Base-by-base conservation (phyloP, 106 monocot genomes). In the Dactylorhiza incarnata region DNA sequence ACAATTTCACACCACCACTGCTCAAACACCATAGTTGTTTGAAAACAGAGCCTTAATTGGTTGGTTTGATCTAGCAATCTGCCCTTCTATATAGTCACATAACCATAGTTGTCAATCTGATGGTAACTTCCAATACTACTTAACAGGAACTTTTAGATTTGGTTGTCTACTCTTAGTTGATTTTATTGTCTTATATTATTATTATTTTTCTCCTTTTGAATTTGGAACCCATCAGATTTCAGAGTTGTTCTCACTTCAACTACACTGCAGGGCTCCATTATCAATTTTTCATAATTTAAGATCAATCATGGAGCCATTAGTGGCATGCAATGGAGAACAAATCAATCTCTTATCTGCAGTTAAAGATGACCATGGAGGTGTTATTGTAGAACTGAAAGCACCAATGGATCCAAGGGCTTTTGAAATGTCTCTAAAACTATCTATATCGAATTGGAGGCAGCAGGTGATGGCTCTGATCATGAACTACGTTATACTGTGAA, bases 351-450 rank as follows among this genome's bases (percentile, higher is more conserved):
- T 95, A 67, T 19, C 67, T 63, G 88, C 83, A 47, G 77, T 83
- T 22, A 78, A 95, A 73, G 95, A 92, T 76, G 66, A 82, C 45
- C 80, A 92, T 83, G 89, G 86, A 77, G 95, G 95, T 55, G 84
- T 95, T 24, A 86, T 95, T 58, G 81, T 95, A 52, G 91, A 95
- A 81, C 63, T 95, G 76, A 84, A 83, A 58, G 59, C 26, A 7
- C 81, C 91, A 24, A 84, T 95, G 82, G 82, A 92, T 77, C 67
- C 91, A 45, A 17, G 9, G 13, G 73, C 72, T 54, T 95, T 95
- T 66, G 55, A 29, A 55, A 81, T 86, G 70, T 87, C 87, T 22
- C 78, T 92, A 74, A 85, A 77, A 81, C 84, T 80, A 48, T 91
- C 89, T 23, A 29, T 92, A 17, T 75, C 76, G 11, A 52, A 77